Evolutionary conservation across 2,329 filamentous ascomycete genomes (phyloP).

Genomic region (Penicillium sp.): DNA sequence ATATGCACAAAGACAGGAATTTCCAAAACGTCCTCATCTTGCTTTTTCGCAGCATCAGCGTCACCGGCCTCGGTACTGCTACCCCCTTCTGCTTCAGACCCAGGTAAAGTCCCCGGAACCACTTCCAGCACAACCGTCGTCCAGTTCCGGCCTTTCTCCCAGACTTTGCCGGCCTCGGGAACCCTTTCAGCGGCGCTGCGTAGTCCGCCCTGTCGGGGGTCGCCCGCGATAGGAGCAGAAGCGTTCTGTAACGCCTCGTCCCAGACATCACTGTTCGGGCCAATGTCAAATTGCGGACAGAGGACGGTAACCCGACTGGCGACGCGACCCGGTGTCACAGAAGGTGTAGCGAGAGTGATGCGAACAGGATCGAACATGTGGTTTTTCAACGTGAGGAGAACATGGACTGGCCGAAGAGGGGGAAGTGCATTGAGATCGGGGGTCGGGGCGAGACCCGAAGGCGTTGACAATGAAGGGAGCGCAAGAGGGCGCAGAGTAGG

Average conservation of each 20-base stretch:
- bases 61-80: constrained; percentile 28
- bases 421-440: constrained; percentile 45
- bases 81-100: constrained; percentile 26
- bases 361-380: constrained; percentile 87
- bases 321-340: constrained; percentile 69
- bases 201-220: constrained; percentile 38
- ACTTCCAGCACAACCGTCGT: constrained; percentile 91
- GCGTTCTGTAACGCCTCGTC: constrained; percentile 71
- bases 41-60: constrained; percentile 33
- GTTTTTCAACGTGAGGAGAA: constrained; percentile 84
- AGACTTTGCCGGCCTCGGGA: constrained; percentile 89
- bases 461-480: constrained; percentile 31
- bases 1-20: constrained; percentile 90
- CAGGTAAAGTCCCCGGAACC: constrained; percentile 52
- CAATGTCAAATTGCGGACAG: constrained; percentile 89
- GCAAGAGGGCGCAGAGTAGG: constrained; percentile 60
- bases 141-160: constrained; percentile 90
- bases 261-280: constrained; percentile 88
- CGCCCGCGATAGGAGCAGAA: constrained; percentile 32
- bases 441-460: constrained; percentile 17
- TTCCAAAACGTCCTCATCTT: constrained; percentile 66
- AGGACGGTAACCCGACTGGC: constrained; percentile 79
- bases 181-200: constrained; percentile 44
- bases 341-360: constrained; percentile 79
- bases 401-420: constrained; percentile 59